Percentiles rank a stretch among this genome's conserved stretches.
phyloP scores from a whole-genome alignment of 108 stramenopile genomes.

The Fistulifera solaris region DNA sequence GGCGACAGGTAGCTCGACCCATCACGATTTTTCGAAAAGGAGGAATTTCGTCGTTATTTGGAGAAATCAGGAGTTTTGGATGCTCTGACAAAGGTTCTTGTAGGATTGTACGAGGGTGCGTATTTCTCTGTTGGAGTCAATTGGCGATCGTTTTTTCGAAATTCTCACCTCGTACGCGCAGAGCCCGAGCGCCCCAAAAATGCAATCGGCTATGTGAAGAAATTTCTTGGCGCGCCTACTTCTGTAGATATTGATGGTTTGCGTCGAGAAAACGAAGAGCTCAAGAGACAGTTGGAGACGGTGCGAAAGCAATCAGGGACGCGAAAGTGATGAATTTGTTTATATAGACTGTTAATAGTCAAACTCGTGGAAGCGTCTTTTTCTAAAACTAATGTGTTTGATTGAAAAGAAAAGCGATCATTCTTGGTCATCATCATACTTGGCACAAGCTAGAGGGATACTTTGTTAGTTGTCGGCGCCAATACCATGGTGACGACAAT shows the following conservation, averaged over 20 bases:
- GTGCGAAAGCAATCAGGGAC: conserved; percentile 37
- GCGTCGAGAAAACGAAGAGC: conserved; percentile 71
- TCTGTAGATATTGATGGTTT: conserved; percentile 79
- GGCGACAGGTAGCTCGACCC: conserved; percentile 6
- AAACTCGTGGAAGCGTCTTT: no score
- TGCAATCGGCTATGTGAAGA: conserved; percentile 86
- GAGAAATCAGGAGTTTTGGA: conserved; percentile 94
- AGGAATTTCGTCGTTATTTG: conserved; percentile 94
- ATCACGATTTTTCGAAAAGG: conserved; percentile 81
- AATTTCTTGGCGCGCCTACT: conserved; percentile 45
- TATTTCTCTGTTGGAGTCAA: neutral
- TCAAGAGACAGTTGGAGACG: conserved; percentile 44
- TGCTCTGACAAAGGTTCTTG: conserved; percentile 86
- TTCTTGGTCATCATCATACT: no score
- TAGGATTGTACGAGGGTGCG: conserved; percentile 75
- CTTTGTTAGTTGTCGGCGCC: no score
- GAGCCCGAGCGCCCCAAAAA: conserved; percentile 88
- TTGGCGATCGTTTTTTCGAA: neutral
- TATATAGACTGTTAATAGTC: no score
- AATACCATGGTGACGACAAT: no score
- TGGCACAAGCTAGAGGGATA: no score
- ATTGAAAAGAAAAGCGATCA: no score
- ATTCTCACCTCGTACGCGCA: conserved; percentile 33
- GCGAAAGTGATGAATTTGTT: no score
- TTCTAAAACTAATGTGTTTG: no score